Percentiles rank a stretch among this genome's conserved stretches.
phyloP scores from a whole-genome alignment of 805 yeast genomes.

The Kuraishia capsulata region DNA sequence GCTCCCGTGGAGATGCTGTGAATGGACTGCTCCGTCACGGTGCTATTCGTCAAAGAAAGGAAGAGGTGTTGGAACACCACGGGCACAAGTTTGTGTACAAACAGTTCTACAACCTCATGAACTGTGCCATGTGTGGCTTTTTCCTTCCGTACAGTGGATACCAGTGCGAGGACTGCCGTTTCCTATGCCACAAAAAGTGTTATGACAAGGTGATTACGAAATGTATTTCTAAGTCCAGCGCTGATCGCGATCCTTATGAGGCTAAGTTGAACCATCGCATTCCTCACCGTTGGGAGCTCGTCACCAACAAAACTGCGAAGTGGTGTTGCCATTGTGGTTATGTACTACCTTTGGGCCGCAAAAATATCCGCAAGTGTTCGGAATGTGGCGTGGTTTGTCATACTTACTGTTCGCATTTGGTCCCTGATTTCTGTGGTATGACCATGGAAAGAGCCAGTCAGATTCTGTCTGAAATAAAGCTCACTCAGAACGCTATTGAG shows the following conservation, averaged over 20 bases:
- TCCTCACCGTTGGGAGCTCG: constrained; percentile 94
- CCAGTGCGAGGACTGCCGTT: constrained; percentile 80
- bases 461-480: constrained; percentile 74
- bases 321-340: constrained; percentile 99
- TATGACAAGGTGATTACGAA: constrained; percentile 74
- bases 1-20: constrained; percentile 36
- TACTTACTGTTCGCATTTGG: constrained; percentile 83
- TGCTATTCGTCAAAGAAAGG: constrained; percentile 91
- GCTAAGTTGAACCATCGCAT: constrained; percentile 88
- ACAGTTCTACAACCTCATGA: constrained; percentile 92
- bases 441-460: constrained; percentile 94
- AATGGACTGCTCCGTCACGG: constrained; percentile 91
- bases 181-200: constrained; percentile 75
- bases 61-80: constrained; percentile 85
- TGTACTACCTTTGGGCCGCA: constrained; percentile 89
- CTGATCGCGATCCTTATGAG: constrained; percentile 63
- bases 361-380: constrained; percentile 84
- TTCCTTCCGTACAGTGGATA: constrained; percentile 81
- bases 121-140: constrained; percentile 96
- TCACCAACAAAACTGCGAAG: constrained; percentile 87
- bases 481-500: constrained; percentile 40
- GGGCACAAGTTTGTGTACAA: constrained; percentile 97
- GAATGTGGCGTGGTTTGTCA: constrained; percentile 96
- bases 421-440: constrained; percentile 99
- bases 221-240: constrained; percentile 70